Evolutionary conservation across 345 rosid species (phyloP), one percentile per base, ranked within the genome.

Genomic region (Aethionema arabicum): DNA sequence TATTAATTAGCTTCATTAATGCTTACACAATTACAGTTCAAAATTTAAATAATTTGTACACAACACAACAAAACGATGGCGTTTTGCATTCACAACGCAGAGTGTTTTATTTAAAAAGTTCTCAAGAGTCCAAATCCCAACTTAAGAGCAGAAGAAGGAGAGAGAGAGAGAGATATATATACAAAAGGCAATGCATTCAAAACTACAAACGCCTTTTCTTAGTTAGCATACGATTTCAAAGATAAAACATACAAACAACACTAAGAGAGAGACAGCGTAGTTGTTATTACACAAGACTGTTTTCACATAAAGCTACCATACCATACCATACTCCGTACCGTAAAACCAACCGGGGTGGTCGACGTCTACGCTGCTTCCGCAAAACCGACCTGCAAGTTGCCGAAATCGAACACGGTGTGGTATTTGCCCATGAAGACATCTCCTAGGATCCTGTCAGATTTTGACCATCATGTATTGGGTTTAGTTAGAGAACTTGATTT

Each of bases 391-490:
- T 77, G 78, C 59, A 51, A 48, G 3, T 93, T 84, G 16, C 86
- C 91, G 7, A 68, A 87, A 78, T 93, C 99, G 16, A 93, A 90
- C 11, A 93, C 86, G 0, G 97, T 93, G 76, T 93, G 99, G 80
- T 78, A 88, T 41, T 76, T 86, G 9, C 98, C 96, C 95, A 88
- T 91, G 83, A 88, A 91, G 47, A 86, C 67, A 65, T 91, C 98
- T 55, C 98, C 98, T 75, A 91, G 10, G 63, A 91, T 91, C 98
- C 97, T 90, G 83, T 68, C 78, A 58, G 30, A 58, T 31, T 65
- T 41, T 65, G 4, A 43, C 12, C 35, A 59, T 52, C 56, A 30
- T 43, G 12, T 8, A 57, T 37, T 1, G 0, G 37, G 11, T 59
- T 59, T 45, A 72, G 52, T 15, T 8, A 50, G 10, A 31, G 21